Base-by-base conservation (phyloP, 768 basidiomycete species). In the Tephrocybe sp. region DNA sequence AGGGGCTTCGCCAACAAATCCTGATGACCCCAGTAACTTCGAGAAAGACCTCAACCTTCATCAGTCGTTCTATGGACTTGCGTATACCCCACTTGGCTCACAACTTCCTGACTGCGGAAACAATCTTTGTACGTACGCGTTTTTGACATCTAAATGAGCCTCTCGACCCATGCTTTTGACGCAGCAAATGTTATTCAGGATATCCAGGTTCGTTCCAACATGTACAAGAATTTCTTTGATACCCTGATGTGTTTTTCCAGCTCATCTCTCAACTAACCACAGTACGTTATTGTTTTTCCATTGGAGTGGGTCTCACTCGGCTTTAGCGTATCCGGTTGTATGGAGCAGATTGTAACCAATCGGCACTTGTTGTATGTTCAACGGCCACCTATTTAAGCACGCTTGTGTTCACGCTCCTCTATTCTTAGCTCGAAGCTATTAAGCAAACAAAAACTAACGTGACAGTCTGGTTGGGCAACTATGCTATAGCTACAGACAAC, bases 361-460 rank as follows among this genome's bases (percentile, higher is more conserved):
- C 84, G 3, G 85, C 85, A 0, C 74, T 90, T 17, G 85, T 91
- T 43, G 82, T 85, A 63, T 33, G 82, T 72, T 20, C 39, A 2
- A 11, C 32, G 23, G 14, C 40, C 17, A 33, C 13, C 33, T 16
- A 13, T 47, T 39, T 22, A 6, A 47, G 11, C 32, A 16, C 12
- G 38, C 22, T 11, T 26, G 26, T 26, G 9, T 38, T 19, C 45
- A 35, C n/a, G 13, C 43, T 19, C 32, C 49, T 8, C 44, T 30
- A 13, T 38, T 31, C 38, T 23, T 53, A 86, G 74, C 79, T 98
- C 26, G 89, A 94, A 57, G 96, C 95, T 14, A 93, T 99, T 60
- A 77, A 85, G 60, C 84, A 83, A 53, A 97, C 95, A 32, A 90
- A 95, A 68, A 89, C 92, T 34, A 75, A 96, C 67, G 79, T 97